Base-by-base conservation (phyloP, 805 yeast species). In the Schwanniomyces occidentalis region DNA sequence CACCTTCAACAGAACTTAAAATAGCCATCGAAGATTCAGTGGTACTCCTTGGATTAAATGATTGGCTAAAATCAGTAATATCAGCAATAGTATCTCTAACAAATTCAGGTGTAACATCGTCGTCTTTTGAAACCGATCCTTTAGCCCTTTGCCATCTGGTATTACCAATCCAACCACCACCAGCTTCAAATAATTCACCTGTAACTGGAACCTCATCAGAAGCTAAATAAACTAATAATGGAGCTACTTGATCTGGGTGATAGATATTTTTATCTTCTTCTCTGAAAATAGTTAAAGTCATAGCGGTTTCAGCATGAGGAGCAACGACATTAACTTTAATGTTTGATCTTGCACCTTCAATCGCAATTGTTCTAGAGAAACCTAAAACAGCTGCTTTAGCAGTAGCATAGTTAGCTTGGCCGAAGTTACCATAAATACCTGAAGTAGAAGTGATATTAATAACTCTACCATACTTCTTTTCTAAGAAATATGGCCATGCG, bases 261-360 rank as follows among this genome's bases (percentile, higher is more conserved):
- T 82, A 88, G 49, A 82, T 78, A 64, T 87, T 86, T 49, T 82
- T 76, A 62, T 91, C 95, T 42, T 78, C 80, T 30, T 81, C 82
- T 30, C 79, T 76, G 66, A 91, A 85, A 30, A 91, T 81, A 5
- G 95, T 85, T 53, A 78, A 76, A 18, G 99, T 91, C 99, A 91
- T 91, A 38, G 95, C 90, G 27, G 99, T 91, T 55, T 91, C 97
- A 18, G 98, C 98, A 59, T 91, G 96, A 35, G 99, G 99, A 17
- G 99, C 98, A 58, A 89, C 81, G 23, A 80, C 77, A 56, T 90
- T 86, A 38, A 80, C 90, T 52, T 73, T 71, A 48, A 91, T 88
- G 55, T 82, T 79, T 52, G 70, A 58, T 61, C 78, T 87, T 41
- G 80, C 80, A 53, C 99, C 99, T 69, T 91, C 99, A 46, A 86